Evolutionary conservation across 2,329 filamentous ascomycete genomes (phyloP), one percentile per base, ranked within the genome.

Genomic region (Trichoderma sp.): DNA sequence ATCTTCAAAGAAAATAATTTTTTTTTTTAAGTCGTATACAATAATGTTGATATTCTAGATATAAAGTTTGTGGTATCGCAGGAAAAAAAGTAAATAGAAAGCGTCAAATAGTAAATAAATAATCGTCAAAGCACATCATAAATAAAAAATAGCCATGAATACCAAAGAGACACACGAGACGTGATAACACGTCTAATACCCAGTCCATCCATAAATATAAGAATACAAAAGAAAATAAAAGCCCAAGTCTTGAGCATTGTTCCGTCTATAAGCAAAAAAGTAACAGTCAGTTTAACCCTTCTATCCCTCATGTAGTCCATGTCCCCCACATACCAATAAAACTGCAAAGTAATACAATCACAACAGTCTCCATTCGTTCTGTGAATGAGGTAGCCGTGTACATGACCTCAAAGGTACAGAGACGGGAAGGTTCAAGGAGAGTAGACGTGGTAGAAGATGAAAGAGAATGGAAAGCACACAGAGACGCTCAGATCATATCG

Each of bases 401-500:
- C 29, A 17, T 15, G 13, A 45, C 9, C 25, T 54, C 42, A 52
- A 45, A 27, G 12, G 22, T n/a, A n/a, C 34, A 6, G 27, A 64
- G 35, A 39, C 35, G 15, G 34, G 13, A 42, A 56, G 35, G 22
- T 29, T 13, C 22, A 54, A 42, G 48, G 34, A 56, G 35, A 61
- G 7, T 13, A 12, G 19, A 52, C 59, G 32, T 27, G 22, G 35
- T 34, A 56, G 27, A 63, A 57, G 39, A 27, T 15, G 27, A 29
- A 22, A 13, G 5, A 34, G 7, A 22, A 13, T 9, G 13, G 2
- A 54, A 17, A 64, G 22, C 48, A 15, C 9, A 12, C 12, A 32
- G 12, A 64, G 13, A 22, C 10, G n/a, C 22, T 70, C 64, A 78
- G 25, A 76, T 72, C 22, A 78, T 72, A 17, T 75, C 72, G 15